Evolutionary conservation across 768 basidiomycete species (phyloP).

Genomic region (Neoboletus subvelutipes): DNA sequence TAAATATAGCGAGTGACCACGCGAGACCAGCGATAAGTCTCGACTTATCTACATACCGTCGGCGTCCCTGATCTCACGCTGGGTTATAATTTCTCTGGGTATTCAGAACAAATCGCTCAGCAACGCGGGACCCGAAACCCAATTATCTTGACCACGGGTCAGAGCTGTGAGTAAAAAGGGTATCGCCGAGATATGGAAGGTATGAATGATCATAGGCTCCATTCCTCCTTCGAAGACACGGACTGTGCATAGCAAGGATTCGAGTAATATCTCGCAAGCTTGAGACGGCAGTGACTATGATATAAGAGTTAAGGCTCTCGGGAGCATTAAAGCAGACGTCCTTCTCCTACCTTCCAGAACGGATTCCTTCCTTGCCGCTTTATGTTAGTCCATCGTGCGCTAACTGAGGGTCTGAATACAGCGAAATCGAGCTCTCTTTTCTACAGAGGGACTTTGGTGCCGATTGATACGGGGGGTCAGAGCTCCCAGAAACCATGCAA

Average conservation of each 20-base stretch:
- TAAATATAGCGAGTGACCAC: neutral
- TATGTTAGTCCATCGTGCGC: neutral
- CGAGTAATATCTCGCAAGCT: conserved; percentile 43
- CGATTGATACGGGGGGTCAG: conserved; percentile 31
- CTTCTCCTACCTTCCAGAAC: conserved; percentile 58
- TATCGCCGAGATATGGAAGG: neutral
- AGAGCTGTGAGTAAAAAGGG: neutral
- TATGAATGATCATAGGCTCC: neutral
- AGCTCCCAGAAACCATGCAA: neutral
- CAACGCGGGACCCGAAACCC: neutral
- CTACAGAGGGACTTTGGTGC: conserved; percentile 41
- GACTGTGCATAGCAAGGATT: neutral
- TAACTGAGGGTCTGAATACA: conserved; percentile 46
- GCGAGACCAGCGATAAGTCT: neutral
- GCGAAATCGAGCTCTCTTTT: conserved; percentile 43
- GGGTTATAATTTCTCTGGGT: neutral
- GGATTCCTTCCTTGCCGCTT: conserved; percentile 52
- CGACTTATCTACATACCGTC: neutral
- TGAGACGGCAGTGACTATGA: conserved; percentile 43
- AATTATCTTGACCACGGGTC: neutral
- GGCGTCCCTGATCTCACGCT: neutral
- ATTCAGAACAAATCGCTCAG: neutral
- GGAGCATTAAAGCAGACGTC: conserved; percentile 47
- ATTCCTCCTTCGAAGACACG: neutral
- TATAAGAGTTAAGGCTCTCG: conserved; percentile 28